Evolutionary conservation across 139 green algal species (phyloP), one percentile per base, ranked within the genome.

Genomic region (Microglena sp.): DNA sequence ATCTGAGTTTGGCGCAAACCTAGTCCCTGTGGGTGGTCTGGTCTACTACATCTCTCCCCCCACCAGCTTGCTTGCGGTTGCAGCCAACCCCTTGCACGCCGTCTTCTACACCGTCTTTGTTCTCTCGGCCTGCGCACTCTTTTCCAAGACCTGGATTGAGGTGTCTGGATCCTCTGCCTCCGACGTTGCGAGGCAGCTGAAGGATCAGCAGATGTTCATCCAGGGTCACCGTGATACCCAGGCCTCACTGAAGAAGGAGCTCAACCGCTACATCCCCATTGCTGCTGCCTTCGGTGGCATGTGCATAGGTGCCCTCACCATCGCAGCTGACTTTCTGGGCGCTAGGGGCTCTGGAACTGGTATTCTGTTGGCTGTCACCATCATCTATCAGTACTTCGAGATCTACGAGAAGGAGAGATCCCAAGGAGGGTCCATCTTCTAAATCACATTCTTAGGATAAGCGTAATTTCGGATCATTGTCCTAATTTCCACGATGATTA

Each of bases 1-100:
- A 45, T 61, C 50, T 43, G 89, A 95, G 35, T 89, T 85, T 53
- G 80, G 70, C 27, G 82, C 81, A n/a, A 83, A 95, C 74, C n/a
- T n/a, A n/a, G n/a, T n/a, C 32, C 94, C 94, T 2, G 92, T 97
- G 4, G 92, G 94, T 33, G 94, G 94, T 27, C 82, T 99, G 36
- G 93, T 96, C 50, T 99, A 99, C 87, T 99, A 98, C 83, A 94
- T 99, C 74, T 95, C 88, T 2, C 89, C 94, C 8, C 94, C 94
- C 0, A 64, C 74, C 56, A 87, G 72, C 65, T 76, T 99, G 28
- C 70, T 73, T 3, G 90, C 95, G 45, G 79, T 96, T 45, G 91
- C 94, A 21, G 76, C 80, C 54, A 92, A 97, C 80, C 94, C 94
- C 4, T 69, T 98, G 67, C 94, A 99, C 73, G 89, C 92, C 1